Percentiles rank a stretch among this genome's conserved stretches.
Evolutionary conservation across 192 early-diverging fungal genomes (phyloP).

Genomic region (Entomortierella beljakovae): DNA sequence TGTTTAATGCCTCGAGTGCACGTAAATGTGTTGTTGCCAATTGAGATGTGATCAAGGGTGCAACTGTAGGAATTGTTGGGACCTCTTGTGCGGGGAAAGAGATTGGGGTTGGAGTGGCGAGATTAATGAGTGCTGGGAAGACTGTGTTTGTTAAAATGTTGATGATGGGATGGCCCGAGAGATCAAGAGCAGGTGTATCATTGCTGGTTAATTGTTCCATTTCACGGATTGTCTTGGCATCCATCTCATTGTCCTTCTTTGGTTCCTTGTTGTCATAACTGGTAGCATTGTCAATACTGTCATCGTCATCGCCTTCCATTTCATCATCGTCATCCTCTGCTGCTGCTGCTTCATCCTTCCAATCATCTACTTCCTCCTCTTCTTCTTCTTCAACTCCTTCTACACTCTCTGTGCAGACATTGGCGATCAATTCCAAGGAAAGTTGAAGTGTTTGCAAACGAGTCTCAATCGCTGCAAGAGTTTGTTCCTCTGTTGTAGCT

Average conservation of each 20-base stretch:
- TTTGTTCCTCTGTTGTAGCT: constrained; percentile 25
- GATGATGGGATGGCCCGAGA: constrained; percentile 56
- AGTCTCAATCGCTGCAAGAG: constrained; percentile 61
- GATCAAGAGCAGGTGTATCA: constrained; percentile 55
- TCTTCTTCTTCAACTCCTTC: constrained; percentile 52
- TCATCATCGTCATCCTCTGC: constrained; percentile 57
- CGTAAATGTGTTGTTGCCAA: constrained; percentile 73
- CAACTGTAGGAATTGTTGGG: constrained; percentile 38
- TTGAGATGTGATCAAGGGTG: constrained; percentile 58
- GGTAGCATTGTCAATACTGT: constrained; percentile 51
- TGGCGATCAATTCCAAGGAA: constrained; percentile 85
- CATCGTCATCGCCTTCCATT: constrained; percentile 53
- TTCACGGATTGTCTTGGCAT: constrained; percentile 54
- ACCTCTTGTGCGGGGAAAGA: constrained; percentile 60
- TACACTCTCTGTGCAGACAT: constrained; percentile 79
- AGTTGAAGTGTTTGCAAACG: constrained; percentile 74
- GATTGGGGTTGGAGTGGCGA: constrained; percentile 60
- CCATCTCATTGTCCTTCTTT: constrained; percentile 59
- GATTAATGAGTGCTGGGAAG: constrained; percentile 59
- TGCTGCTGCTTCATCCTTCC: constrained; percentile 37
- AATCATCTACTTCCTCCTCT: constrained; percentile 41
- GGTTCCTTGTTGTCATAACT: constrained; percentile 56
- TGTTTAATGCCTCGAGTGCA: constrained; percentile 79
- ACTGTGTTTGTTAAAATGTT: constrained; percentile 61
- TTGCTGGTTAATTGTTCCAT: constrained; percentile 58